Percentiles rank a stretch among this genome's conserved stretches.
Conservation (phyloP, 1,139 yeast species). For the Taiozyma onychis region DNA sequence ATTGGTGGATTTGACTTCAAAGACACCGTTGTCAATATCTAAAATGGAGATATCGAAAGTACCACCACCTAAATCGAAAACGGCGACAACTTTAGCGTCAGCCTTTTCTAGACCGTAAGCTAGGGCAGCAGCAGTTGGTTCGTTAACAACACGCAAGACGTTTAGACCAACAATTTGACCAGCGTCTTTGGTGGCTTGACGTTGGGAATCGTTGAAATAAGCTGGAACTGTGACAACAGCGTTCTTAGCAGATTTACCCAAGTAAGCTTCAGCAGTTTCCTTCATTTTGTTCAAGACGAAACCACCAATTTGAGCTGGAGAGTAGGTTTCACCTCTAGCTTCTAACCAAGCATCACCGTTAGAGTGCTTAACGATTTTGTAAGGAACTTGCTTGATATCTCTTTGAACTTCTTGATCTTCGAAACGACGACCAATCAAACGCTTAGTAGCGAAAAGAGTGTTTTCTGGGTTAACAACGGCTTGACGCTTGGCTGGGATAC, state of each 20-base stretch:
- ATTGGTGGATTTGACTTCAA: slow-evolving; percentile 96
- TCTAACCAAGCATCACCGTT: slow-evolving; percentile 99
- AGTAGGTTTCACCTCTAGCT: slow-evolving; percentile 88
- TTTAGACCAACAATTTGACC: slow-evolving; percentile 97
- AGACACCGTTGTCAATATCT: slow-evolving; percentile 94
- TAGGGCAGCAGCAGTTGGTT: slow-evolving; percentile 98
- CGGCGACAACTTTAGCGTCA: slow-evolving; percentile 82
- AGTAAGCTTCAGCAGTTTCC: slow-evolving; percentile 91
- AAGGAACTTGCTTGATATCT: slow-evolving; percentile 94
- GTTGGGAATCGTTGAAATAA: slow-evolving; percentile 96
- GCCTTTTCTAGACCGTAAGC: slow-evolving; percentile 95
- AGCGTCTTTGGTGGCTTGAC: slow-evolving; percentile 98
- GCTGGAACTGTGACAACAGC: slow-evolving; percentile 99
- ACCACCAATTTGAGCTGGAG: slow-evolving; percentile 98
- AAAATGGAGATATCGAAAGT: slow-evolving; percentile 95
- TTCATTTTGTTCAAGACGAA: slow-evolving; percentile 88
- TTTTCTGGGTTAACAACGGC: slow-evolving; percentile 98
- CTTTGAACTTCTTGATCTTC: slow-evolving; percentile 96
- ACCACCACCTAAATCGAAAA: slow-evolving; percentile 99
- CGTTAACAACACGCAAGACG: slow-evolving; percentile 96
- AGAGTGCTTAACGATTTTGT: slow-evolving; percentile 91
- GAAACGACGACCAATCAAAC: slow-evolving; percentile 96
- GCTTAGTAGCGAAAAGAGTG: slow-evolving; percentile 96
- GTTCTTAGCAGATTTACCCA: slow-evolving; percentile 78
- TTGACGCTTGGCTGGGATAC: slow-evolving; percentile 98